These are phyloP conservation scores for Kluyveromyces marxianus DNA, from an alignment of 1,139 yeast species.

Conservation along the genomic window DNA sequence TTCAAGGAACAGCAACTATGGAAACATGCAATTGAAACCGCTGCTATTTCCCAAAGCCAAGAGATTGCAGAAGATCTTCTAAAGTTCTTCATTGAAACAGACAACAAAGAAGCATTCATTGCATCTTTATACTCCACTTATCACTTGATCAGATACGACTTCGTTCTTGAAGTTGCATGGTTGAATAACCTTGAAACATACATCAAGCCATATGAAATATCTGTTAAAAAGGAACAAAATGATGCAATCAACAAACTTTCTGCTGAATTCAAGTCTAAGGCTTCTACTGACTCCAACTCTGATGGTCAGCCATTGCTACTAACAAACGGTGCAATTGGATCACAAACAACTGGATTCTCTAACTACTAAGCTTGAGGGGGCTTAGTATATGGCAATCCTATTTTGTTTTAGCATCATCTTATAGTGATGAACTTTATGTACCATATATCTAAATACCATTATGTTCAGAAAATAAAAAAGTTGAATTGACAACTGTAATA, in stretches of 20 bases:
- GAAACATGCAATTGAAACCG: slow-evolving; percentile 91
- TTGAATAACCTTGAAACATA: slow-evolving; percentile 72
- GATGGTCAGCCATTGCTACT: slow-evolving; percentile 58
- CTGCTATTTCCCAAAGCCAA: slow-evolving; percentile 68
- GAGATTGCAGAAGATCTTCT: slow-evolving; percentile 85
- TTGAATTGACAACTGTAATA: neutral
- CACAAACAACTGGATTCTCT: slow-evolving; percentile 19
- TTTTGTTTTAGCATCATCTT: neutral
- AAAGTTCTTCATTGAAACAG: slow-evolving; percentile 92
- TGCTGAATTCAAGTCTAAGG: slow-evolving; percentile 62
- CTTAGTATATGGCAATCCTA: neutral
- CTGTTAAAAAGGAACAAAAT: slow-evolving; percentile 71
- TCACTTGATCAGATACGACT: slow-evolving; percentile 70
- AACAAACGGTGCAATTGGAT: slow-evolving; percentile 42
- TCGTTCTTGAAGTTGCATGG: slow-evolving; percentile 88
- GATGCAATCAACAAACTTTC: slow-evolving; percentile 58
- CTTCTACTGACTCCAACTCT: slow-evolving; percentile 46
- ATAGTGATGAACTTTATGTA: slow-evolving; percentile 3
- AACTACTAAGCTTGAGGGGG: slow-evolving; percentile 6
- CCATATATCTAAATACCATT: neutral
- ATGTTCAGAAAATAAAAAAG: neutral
- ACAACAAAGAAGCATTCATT: slow-evolving; percentile 91
- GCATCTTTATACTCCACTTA: slow-evolving; percentile 86
- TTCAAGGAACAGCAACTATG: slow-evolving; percentile 89
- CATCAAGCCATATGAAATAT: slow-evolving; percentile 87